Percentiles rank a stretch among this genome's conserved stretches.
These are phyloP conservation scores for Herpomyces periplanetae DNA, from an alignment of 2,329 filamentous ascomycete species.

Conservation along the genomic window DNA sequence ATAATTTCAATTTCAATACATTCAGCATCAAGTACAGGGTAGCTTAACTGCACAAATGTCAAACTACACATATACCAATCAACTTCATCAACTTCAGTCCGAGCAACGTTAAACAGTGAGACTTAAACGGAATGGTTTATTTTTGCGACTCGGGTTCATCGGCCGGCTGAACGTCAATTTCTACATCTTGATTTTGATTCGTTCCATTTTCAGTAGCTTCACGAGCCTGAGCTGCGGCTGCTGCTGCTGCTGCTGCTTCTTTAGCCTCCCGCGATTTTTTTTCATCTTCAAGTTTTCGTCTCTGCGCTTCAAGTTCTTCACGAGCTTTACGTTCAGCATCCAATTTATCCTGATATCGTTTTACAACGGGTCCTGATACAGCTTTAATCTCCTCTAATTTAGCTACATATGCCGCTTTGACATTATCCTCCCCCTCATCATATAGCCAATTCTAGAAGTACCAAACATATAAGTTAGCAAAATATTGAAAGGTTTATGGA, in stretches of 20 bases:
- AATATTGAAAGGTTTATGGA: slow-evolving; percentile 1
- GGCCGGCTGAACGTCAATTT: too few species aligned
- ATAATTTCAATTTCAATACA: too few species aligned
- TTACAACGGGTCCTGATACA: slow-evolving; percentile 56
- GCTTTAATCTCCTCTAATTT: slow-evolving; percentile 88
- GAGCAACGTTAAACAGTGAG: too few species aligned
- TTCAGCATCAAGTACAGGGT: too few species aligned
- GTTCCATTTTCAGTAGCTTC: too few species aligned
- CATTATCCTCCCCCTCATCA: slow-evolving; percentile 73
- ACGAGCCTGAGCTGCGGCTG: too few species aligned
- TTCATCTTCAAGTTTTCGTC: slow-evolving; percentile 24
- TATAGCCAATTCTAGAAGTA: slow-evolving; percentile 74
- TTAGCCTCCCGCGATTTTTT: slow-evolving; percentile 26
- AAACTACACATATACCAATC: too few species aligned
- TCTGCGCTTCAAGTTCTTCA: slow-evolving; percentile 22
- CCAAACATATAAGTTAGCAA: slow-evolving; percentile 2
- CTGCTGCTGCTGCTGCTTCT: slow-evolving; percentile 9
- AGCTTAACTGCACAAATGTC: too few species aligned
- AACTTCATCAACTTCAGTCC: too few species aligned
- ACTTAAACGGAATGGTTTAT: too few species aligned
- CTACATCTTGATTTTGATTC: too few species aligned
- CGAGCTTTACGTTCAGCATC: slow-evolving; percentile 38
- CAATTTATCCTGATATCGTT: slow-evolving; percentile 78
- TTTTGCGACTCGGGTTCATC: too few species aligned
- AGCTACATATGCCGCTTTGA: slow-evolving; percentile 64